Conservation (phyloP, 2,329 filamentous ascomycete genomes). For the Calonectria hongkongensis region DNA sequence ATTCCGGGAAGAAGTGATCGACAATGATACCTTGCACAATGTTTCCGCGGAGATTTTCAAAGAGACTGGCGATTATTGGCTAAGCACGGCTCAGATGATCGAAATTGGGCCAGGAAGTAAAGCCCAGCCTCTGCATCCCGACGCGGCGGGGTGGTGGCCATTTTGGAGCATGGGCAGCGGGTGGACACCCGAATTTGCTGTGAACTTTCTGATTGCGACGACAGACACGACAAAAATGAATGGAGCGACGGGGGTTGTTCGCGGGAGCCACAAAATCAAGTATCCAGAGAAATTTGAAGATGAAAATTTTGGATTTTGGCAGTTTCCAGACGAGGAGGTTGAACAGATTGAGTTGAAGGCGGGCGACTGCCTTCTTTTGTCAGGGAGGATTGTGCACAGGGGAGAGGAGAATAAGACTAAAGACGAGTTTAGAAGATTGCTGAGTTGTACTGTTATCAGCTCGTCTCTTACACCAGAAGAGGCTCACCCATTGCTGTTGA, state of each 20-base stretch:
- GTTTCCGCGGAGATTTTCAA: not conserved
- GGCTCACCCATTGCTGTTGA: not conserved
- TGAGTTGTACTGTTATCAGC: slow-evolving; percentile 7
- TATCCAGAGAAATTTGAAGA: not conserved
- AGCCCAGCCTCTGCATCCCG: slow-evolving; percentile 6
- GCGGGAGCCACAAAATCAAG: not conserved
- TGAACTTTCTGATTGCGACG: slow-evolving; percentile 1
- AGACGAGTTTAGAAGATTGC: slow-evolving; percentile 1
- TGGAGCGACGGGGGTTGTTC: not conserved
- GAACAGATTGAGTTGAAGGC: slow-evolving; percentile 5
- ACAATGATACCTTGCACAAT: not conserved
- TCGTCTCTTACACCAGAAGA: not conserved
- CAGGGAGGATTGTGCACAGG: slow-evolving; percentile 3
- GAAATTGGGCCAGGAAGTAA: not conserved
- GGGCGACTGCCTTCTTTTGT: slow-evolving; percentile 1
- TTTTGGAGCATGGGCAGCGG: not conserved
- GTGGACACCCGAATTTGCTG: not conserved
- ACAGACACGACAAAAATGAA: slow-evolving; percentile 6
- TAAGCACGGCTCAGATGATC: slow-evolving; percentile 9
- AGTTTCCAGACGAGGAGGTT: not conserved
- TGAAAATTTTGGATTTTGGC: not conserved
- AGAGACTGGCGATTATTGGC: slow-evolving; percentile 3
- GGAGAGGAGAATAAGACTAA: slow-evolving; percentile 3
- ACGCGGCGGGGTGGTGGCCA: slow-evolving; percentile 3
- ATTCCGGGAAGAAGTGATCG: slow-evolving; percentile 6